Evolutionary conservation across 345 rosid genomes (phyloP).

Genomic region (Populus ilicifolia): DNA sequence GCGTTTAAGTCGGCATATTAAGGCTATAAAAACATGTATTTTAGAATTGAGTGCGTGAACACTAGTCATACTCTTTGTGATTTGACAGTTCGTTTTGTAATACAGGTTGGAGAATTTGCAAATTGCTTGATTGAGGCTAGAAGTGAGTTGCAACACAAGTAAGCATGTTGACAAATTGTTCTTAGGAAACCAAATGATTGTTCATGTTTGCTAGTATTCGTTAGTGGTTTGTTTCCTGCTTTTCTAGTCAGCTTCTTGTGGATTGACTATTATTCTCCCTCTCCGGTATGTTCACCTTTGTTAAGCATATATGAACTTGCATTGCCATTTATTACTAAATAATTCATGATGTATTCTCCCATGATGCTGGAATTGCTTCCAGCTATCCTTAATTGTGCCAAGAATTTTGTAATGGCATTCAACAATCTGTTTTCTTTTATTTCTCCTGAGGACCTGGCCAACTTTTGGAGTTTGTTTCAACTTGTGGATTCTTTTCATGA

Average conservation of each 20-base stretch:
- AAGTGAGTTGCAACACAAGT: constrained; percentile 68
- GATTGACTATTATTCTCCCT: background rate
- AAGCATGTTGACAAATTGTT: constrained; percentile 39
- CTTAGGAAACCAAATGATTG: background rate
- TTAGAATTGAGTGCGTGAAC: background rate
- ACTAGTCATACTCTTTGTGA: too few species aligned
- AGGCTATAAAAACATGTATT: background rate
- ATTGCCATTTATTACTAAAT: background rate
- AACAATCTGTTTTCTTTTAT: background rate
- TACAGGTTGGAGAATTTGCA: constrained; percentile 81
- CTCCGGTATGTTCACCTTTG: background rate
- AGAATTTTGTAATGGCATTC: background rate
- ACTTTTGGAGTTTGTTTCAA: background rate
- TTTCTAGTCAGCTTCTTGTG: background rate
- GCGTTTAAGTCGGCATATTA: background rate
- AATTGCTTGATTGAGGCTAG: constrained; percentile 78
- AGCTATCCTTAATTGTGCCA: too few species aligned
- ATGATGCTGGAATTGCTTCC: too few species aligned
- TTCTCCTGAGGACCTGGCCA: background rate
- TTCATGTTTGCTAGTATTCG: background rate
- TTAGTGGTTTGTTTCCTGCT: background rate
- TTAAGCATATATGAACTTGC: background rate
- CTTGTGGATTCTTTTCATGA: too few species aligned
- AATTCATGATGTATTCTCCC: too few species aligned
- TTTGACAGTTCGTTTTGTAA: background rate